A percentile compares a stretch with the other conserved stretches of the same genome.
These are phyloP conservation scores for Bifiguratus adelaidae DNA, from an alignment of 192 early-diverging fungal species.

Conservation along the genomic window DNA sequence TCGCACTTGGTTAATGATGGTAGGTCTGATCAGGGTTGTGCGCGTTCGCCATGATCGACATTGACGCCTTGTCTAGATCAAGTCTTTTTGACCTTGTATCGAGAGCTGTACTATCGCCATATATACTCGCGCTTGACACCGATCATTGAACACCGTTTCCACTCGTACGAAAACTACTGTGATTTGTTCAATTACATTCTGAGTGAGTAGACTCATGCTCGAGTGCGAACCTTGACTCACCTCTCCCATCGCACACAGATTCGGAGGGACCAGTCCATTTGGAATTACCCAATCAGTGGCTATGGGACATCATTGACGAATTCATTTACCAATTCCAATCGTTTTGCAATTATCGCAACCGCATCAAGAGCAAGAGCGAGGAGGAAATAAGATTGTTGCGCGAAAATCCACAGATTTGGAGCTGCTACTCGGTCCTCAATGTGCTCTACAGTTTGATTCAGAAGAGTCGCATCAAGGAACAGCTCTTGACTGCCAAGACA, in stretches of 20 bases:
- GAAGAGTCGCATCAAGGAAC: conserved; percentile 91
- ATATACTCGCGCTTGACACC: conserved; percentile 89
- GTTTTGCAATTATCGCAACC: conserved; percentile 90
- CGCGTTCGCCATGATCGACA: neutral
- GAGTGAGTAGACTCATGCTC: conserved; percentile 38
- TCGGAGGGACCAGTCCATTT: conserved; percentile 77
- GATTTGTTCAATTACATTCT: conserved; percentile 95
- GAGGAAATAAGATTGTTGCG: conserved; percentile 75
- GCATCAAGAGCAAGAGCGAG: conserved; percentile 65
- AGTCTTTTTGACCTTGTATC: conserved; percentile 88
- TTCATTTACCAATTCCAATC: conserved; percentile 99
- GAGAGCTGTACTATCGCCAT: conserved; percentile 95
- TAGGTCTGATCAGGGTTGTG: conserved; percentile 12
- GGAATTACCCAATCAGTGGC: conserved; percentile 96
- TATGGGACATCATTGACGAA: conserved; percentile 99
- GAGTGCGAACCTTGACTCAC: conserved; percentile 3
- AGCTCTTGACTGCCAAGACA: conserved; percentile 79
- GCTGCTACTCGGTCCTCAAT: conserved; percentile 91
- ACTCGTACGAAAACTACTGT: conserved; percentile 94
- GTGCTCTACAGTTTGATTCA: conserved; percentile 93
- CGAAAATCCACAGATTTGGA: conserved; percentile 87
- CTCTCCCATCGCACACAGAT: conserved; percentile 18
- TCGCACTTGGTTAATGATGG: conserved; percentile 75
- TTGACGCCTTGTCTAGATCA: conserved; percentile 36
- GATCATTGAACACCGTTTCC: conserved; percentile 80